Conservation (phyloP, 306 rosid species). For the Ormosia semicastrata region DNA sequence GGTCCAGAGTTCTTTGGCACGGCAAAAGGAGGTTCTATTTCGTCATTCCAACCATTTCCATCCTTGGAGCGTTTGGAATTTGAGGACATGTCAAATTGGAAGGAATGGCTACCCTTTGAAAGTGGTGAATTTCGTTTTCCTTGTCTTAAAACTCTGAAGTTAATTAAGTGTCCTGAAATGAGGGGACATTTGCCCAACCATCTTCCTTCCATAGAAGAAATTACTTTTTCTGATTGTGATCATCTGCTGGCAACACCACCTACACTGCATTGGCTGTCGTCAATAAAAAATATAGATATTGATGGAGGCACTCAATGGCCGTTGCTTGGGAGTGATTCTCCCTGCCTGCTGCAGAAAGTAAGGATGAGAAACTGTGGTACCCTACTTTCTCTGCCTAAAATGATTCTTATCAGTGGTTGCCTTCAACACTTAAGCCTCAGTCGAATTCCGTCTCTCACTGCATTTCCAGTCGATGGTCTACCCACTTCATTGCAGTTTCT, state of each 20-base stretch:
- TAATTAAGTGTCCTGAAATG: not conserved
- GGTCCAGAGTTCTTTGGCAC: not conserved
- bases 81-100: not conserved
- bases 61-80: not conserved
- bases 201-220: not conserved
- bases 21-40: not conserved
- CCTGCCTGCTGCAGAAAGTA: not conserved
- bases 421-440: not conserved
- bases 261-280: not conserved
- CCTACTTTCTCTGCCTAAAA: not conserved
- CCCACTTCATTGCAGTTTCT: not conserved
- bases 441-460: not conserved
- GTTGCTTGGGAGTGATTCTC: not conserved
- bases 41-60: constrained; percentile 9
- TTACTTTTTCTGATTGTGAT: not conserved
- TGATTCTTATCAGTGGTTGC: not conserved
- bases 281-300: not conserved
- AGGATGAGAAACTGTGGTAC: not conserved
- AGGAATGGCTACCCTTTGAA: not conserved
- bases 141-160: not conserved
- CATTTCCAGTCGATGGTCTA: not conserved
- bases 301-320: not conserved
- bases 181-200: not conserved
- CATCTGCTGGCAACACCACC: not conserved
- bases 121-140: not conserved